Conservation (phyloP, 2,329 filamentous ascomycete species). For the Alternaria gansuensis region DNA sequence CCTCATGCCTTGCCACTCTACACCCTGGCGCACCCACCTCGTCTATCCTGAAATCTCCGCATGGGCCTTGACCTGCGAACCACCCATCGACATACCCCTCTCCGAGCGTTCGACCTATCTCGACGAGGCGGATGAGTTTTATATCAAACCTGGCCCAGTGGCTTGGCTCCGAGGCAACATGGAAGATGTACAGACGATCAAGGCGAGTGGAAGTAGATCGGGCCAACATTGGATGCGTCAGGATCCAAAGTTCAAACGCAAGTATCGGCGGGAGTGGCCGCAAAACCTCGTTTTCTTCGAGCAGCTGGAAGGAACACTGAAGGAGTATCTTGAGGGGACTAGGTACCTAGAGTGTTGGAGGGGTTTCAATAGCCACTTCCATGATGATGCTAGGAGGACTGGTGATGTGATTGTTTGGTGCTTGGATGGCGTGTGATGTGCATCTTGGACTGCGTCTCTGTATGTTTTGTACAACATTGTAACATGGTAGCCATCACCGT, state of each 20-base stretch:
- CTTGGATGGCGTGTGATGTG: constrained; percentile 28
- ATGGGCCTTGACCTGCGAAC: constrained; percentile 89
- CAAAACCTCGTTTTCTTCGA: constrained; percentile 64
- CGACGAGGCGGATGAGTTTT: constrained; percentile 93
- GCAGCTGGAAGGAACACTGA: constrained; percentile 63
- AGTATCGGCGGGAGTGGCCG: constrained; percentile 52
- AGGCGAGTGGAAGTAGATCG: constrained; percentile 29
- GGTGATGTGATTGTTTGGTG: constrained; percentile 72
- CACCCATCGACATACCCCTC: constrained; percentile 74
- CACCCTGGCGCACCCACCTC: constrained; percentile 91
- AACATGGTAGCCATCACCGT: neutral
- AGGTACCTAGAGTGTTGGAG: constrained; percentile 67
- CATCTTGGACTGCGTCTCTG: neutral
- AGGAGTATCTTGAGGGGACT: constrained; percentile 54
- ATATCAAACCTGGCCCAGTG: constrained; percentile 65
- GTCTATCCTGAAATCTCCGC: constrained; percentile 77
- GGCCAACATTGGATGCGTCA: constrained; percentile 36
- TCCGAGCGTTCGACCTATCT: constrained; percentile 73
- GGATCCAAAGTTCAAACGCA: constrained; percentile 34
- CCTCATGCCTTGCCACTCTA: constrained; percentile 94
- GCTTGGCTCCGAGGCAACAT: constrained; percentile 56
- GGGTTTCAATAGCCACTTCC: constrained; percentile 68
- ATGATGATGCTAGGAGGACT: constrained; percentile 67
- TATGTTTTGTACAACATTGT: neutral
- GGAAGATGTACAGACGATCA: constrained; percentile 43